Conservation (phyloP, 169 alveolate genomes). For the Plasmodium vivax region DNA sequence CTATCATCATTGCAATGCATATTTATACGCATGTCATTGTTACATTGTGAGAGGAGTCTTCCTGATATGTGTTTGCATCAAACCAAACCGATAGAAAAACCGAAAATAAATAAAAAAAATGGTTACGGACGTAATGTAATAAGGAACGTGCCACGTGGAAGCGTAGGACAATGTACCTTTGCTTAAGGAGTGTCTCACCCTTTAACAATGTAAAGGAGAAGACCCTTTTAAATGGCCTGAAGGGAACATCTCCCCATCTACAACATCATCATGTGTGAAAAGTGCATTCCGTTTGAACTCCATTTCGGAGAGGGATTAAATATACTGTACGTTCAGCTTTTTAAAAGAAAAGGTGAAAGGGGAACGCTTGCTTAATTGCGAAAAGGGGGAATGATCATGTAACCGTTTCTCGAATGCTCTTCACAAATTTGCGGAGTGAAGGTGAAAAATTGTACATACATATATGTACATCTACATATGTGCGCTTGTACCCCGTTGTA, state of each 20-base stretch:
- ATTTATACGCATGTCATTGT: not conserved
- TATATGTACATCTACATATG: not conserved
- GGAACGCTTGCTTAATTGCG: not conserved
- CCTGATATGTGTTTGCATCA: not conserved
- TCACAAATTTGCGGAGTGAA: not conserved
- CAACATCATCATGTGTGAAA: not conserved
- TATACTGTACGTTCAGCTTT: not conserved
- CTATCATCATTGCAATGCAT: not conserved
- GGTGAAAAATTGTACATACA: not conserved
- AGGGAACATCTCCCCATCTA: not conserved
- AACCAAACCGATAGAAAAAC: not conserved
- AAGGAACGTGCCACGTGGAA: not conserved
- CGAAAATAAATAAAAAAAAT: not conserved
- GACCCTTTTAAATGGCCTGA: not conserved
- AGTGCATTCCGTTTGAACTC: not conserved
- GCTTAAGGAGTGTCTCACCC: not conserved
- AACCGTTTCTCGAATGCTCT: not conserved
- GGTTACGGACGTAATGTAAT: not conserved
- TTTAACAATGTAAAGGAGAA: not conserved
- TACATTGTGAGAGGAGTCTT: not conserved
- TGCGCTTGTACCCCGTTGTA: not conserved
- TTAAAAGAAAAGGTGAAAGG: not conserved
- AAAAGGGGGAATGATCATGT: not conserved
- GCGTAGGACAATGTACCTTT: not conserved
- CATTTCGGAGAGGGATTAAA: not conserved